Percentiles rank a stretch among this genome's conserved stretches.
phyloP scores from a whole-genome alignment of 768 basidiomycete species.

The Collybia nuda region DNA sequence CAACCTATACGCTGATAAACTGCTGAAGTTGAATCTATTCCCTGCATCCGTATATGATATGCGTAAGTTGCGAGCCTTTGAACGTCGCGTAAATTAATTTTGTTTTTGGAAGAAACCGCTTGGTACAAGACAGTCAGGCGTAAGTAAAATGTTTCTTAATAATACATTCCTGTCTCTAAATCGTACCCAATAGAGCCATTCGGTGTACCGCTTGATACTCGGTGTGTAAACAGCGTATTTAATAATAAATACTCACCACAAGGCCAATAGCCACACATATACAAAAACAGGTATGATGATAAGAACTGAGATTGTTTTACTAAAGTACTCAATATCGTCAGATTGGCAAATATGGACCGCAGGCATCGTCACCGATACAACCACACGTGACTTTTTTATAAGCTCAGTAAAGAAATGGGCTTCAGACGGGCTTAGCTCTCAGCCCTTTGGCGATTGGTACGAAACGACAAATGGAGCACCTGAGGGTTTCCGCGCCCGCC shows the following conservation, averaged over 20 bases:
- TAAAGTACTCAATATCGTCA: constrained; percentile 11
- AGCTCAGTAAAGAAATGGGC: constrained; percentile 48
- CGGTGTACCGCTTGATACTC: constrained; percentile 49
- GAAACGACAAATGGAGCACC: constrained; percentile 48
- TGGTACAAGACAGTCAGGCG: constrained; percentile 50
- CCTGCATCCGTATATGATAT: constrained; percentile 43
- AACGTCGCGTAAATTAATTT: not conserved
- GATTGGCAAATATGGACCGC: constrained; percentile 65
- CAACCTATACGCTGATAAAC: constrained; percentile 61
- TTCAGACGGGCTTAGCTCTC: constrained; percentile 40
- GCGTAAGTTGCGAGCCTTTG: constrained; percentile 30
- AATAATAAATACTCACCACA: too few species aligned
- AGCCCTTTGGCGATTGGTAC: constrained; percentile 51
- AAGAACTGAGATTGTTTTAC: not conserved
- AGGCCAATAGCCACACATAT: constrained; percentile 41
- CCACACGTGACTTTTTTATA: constrained; percentile 50
- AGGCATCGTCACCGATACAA: constrained; percentile 44
- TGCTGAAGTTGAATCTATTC: constrained; percentile 55
- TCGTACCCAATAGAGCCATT: constrained; percentile 30
- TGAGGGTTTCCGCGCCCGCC: constrained; percentile 53
- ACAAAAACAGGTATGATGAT: constrained; percentile 46
- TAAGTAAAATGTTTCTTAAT: constrained; percentile 18
- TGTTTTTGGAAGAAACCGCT: constrained; percentile 35
- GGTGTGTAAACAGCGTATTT: constrained; percentile 19
- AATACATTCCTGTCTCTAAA: not conserved